Conservation (phyloP, 306 rosid genomes). For the Cucurbita moschata region DNA sequence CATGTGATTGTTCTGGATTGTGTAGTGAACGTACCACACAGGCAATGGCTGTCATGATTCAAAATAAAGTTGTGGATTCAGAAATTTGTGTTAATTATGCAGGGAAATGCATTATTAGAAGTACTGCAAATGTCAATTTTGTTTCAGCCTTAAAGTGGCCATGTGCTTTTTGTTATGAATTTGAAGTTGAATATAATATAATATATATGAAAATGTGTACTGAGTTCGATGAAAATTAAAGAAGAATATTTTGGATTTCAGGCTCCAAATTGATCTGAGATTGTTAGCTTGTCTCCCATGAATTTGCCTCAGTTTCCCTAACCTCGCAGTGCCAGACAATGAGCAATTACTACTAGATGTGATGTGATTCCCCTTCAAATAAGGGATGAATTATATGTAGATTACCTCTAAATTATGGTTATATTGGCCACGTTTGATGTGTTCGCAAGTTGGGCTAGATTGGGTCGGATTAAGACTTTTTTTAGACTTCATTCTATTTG, state of each 20-base stretch:
- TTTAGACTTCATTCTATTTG: no score
- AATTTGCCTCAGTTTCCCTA: neutral
- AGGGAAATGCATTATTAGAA: neutral
- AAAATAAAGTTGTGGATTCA: neutral
- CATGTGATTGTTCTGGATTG: conserved; percentile 2
- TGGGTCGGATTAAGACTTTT: no score
- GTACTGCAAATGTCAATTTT: neutral
- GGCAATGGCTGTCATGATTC: conserved; percentile 8
- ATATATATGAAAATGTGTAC: neutral
- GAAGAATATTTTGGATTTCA: conserved; percentile 7
- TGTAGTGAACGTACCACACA: conserved; percentile 5
- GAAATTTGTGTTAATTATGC: neutral
- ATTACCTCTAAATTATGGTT: no score
- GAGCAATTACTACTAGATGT: neutral
- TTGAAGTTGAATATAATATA: neutral
- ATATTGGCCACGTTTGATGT: no score
- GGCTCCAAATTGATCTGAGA: conserved; percentile 4
- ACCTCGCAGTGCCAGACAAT: conserved; percentile 1
- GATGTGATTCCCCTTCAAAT: conserved; percentile 1
- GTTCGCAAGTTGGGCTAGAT: no score
- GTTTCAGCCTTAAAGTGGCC: conserved; percentile 12
- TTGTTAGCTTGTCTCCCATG: conserved; percentile 8
- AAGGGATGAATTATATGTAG: neutral
- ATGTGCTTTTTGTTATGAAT: conserved; percentile 25
- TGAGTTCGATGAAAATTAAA: neutral